Evolutionary conservation across 768 basidiomycete genomes (phyloP).

Genomic region (Floccularia luteovirens): DNA sequence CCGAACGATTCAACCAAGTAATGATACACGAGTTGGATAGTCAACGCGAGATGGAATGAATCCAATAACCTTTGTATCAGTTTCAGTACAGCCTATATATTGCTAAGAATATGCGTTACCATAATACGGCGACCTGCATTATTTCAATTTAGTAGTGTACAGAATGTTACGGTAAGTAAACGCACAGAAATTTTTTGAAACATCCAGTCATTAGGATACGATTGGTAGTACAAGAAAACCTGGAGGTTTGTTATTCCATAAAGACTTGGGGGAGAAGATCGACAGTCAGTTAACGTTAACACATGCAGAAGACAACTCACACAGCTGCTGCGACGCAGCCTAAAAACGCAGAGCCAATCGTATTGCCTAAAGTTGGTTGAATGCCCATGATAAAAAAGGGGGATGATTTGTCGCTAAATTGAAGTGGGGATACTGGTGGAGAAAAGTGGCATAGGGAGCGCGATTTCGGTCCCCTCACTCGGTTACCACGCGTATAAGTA

Average conservation of each 20-base stretch:
- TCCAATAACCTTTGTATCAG: slow-evolving; percentile 15
- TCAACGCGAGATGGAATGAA: slow-evolving; percentile 17
- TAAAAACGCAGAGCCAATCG: neutral
- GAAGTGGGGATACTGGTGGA: too few species aligned
- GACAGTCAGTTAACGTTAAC: neutral
- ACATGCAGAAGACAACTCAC: neutral
- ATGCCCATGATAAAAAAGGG: neutral
- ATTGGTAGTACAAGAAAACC: slow-evolving; percentile 14
- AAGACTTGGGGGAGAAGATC: slow-evolving; percentile 6
- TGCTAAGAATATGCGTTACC: slow-evolving; percentile 5
- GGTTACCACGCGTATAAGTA: too few species aligned
- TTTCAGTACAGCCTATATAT: too few species aligned
- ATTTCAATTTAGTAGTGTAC: neutral
- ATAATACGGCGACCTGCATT: slow-evolving; percentile 13
- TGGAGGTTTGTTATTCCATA: slow-evolving; percentile 15
- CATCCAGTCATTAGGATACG: slow-evolving; percentile 14
- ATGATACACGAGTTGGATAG: slow-evolving; percentile 17
- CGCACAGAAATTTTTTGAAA: slow-evolving; percentile 14
- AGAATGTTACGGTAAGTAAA: neutral
- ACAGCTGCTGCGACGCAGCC: neutral
- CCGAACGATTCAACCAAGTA: slow-evolving; percentile 19
- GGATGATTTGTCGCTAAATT: too few species aligned
- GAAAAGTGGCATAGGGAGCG: too few species aligned
- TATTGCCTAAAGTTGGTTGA: neutral
- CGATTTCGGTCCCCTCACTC: too few species aligned